Conservation (phyloP, 1,284 basidiomycete genomes). For the Pyrrhoderma lamaoense region DNA sequence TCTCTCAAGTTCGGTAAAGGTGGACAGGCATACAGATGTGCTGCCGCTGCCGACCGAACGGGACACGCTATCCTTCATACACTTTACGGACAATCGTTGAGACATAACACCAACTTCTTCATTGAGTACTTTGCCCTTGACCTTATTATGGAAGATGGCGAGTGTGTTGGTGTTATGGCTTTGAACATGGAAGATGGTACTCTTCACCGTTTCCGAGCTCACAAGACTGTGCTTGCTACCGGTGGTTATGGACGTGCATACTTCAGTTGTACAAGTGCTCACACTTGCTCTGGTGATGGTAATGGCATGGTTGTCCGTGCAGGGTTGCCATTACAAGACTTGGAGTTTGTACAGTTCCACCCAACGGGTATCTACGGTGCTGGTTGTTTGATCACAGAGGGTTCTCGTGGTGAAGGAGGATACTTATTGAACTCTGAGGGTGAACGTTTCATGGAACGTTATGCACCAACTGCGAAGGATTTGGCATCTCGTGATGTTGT, state of each 20-base stretch:
- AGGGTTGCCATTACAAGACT: slow-evolving; percentile 93
- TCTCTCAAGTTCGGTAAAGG: slow-evolving; percentile 97
- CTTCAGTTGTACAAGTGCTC: slow-evolving; percentile 98
- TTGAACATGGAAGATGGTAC: slow-evolving; percentile 99
- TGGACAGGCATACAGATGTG: slow-evolving; percentile 98
- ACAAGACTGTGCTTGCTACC: slow-evolving; percentile 98
- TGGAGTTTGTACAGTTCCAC: slow-evolving; percentile 99
- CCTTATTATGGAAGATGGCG: slow-evolving; percentile 97
- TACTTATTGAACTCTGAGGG: slow-evolving; percentile 98
- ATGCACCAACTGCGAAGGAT: slow-evolving; percentile 99
- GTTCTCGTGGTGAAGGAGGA: slow-evolving; percentile 98
- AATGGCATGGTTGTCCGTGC: slow-evolving; percentile 98
- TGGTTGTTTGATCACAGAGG: slow-evolving; percentile 98
- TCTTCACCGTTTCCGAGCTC: slow-evolving; percentile 95
- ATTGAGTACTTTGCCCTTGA: slow-evolving; percentile 99
- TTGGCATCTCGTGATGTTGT: slow-evolving; percentile 99
- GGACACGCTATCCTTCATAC: slow-evolving; percentile 98
- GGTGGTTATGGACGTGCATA: slow-evolving; percentile 98
- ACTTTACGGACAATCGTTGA: slow-evolving; percentile 96
- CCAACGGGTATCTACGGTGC: slow-evolving; percentile 99
- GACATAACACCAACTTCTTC: slow-evolving; percentile 99
- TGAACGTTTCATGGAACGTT: slow-evolving; percentile 99
- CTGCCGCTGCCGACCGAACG: slow-evolving; percentile 97
- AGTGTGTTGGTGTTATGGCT: slow-evolving; percentile 98
- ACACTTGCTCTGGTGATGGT: slow-evolving; percentile 98